A percentile compares a stretch with the other conserved stretches of the same genome.
Conservation (phyloP, 768 basidiomycete genomes). For the Trichaptum fuscoviolaceum region DNA sequence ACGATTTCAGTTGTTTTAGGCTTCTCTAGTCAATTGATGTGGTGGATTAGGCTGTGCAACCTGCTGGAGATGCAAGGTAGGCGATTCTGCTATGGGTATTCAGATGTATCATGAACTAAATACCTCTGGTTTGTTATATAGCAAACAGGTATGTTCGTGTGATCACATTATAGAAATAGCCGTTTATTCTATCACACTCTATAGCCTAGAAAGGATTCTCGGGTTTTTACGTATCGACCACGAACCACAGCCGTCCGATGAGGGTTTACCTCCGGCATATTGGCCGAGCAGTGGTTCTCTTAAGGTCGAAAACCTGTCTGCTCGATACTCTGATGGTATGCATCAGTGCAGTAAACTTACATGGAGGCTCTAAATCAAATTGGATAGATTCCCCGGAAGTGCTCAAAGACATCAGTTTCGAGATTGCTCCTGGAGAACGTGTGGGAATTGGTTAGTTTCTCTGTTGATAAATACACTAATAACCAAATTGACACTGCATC, state of each 20-base stretch:
- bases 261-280: constrained; percentile 42
- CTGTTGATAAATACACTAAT: not conserved
- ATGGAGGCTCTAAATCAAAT: not conserved
- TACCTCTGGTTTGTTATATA: not conserved
- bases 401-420: constrained; percentile 48
- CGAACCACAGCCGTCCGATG: constrained; percentile 31
- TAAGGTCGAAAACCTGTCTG: constrained; percentile 37
- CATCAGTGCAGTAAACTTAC: not conserved
- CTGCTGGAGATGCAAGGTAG: constrained; percentile 39
- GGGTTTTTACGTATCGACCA: constrained; percentile 44
- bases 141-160: constrained; percentile 11
- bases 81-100: too few species aligned
- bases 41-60: constrained; percentile 28
- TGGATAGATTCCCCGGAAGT: constrained; percentile 43
- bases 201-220: constrained; percentile 35
- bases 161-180: not conserved
- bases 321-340: constrained; percentile 27
- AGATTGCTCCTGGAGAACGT: constrained; percentile 48
- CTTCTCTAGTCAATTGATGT: constrained; percentile 22
- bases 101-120: too few species aligned
- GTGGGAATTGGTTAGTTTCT: constrained; percentile 41
- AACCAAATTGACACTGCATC: not conserved
- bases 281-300: constrained; percentile 47
- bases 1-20: constrained; percentile 7
- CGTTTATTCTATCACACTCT: not conserved